phyloP scores from a whole-genome alignment of 2,329 filamentous ascomycete genomes.

The Cryphonectria naterciae region DNA sequence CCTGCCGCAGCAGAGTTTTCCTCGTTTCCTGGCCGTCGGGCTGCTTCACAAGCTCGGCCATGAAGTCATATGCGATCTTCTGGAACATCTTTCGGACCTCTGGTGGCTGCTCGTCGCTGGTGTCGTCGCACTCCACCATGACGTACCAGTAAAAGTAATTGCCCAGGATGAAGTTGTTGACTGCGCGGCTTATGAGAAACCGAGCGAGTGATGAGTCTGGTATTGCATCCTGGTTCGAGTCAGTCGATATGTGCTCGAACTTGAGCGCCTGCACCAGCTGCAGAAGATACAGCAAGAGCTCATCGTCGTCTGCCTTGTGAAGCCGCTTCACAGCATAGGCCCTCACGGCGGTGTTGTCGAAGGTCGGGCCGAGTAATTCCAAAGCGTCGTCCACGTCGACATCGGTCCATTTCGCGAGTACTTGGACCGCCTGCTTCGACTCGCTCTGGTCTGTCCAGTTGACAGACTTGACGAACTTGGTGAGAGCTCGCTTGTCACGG shows the following conservation, averaged over 20 bases:
- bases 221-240: constrained; percentile 63
- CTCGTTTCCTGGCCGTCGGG: constrained; percentile 73
- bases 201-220: constrained; percentile 83
- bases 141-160: constrained; percentile 99
- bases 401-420: constrained; percentile 91
- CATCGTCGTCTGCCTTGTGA: constrained; percentile 89
- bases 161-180: constrained; percentile 84
- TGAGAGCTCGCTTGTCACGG: constrained; percentile 87
- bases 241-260: constrained; percentile 76
- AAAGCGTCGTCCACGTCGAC: constrained; percentile 97
- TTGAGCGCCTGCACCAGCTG: constrained; percentile 96
- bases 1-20: constrained; percentile 80
- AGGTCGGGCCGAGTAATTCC: constrained; percentile 88
- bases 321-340: constrained; percentile 92
- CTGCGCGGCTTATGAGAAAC: constrained; percentile 87
- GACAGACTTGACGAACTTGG: constrained; percentile 97
- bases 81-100: constrained; percentile 85
- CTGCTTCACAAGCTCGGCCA: constrained; percentile 78
- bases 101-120: constrained; percentile 72
- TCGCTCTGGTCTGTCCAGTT: constrained; percentile 89
- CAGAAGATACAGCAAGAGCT: constrained; percentile 86
- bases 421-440: constrained; percentile 84
- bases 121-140: constrained; percentile 95
- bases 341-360: constrained; percentile 85
- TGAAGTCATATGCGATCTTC: constrained; percentile 94